Conservation (phyloP, 768 basidiomycete genomes). For the Leccinum uliginosum region DNA sequence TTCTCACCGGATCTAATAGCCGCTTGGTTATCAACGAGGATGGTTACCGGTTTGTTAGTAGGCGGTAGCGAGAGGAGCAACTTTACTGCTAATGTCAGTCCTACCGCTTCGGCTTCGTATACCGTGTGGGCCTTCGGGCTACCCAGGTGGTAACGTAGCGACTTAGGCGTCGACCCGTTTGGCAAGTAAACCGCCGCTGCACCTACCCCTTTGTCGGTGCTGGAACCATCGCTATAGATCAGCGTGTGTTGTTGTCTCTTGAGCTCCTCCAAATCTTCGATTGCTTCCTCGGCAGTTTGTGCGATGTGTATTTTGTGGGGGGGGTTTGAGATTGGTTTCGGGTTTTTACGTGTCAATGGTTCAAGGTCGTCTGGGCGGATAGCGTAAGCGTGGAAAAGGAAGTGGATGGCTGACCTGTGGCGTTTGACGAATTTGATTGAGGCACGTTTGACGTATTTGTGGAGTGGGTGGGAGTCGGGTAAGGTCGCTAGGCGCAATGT, state of each 20-base stretch:
- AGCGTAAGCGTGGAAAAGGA: background rate
- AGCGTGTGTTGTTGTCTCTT: too few relatives aligned
- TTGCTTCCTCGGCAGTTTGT: too few relatives aligned
- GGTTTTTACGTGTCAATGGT: too few relatives aligned
- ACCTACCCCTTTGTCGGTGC: background rate
- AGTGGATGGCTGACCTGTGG: background rate
- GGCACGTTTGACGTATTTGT: background rate
- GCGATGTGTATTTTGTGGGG: too few relatives aligned
- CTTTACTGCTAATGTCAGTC: background rate
- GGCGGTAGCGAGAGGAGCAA: too few relatives aligned
- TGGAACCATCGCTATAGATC: background rate
- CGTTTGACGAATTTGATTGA: too few relatives aligned
- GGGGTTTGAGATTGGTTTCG: too few relatives aligned
- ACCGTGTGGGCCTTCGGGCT: background rate
- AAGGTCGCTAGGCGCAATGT: background rate
- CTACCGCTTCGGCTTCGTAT: background rate
- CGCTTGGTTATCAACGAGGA: background rate
- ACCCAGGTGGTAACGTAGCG: background rate
- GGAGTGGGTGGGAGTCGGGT: background rate
- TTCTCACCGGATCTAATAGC: background rate
- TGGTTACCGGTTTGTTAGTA: background rate
- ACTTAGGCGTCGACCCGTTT: too few relatives aligned
- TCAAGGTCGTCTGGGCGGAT: too few relatives aligned
- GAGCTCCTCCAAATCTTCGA: too few relatives aligned
- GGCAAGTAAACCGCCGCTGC: background rate